These are phyloP conservation scores for Moricandia moricandioides DNA, from an alignment of 345 rosid genomes.

Conservation along the genomic window DNA sequence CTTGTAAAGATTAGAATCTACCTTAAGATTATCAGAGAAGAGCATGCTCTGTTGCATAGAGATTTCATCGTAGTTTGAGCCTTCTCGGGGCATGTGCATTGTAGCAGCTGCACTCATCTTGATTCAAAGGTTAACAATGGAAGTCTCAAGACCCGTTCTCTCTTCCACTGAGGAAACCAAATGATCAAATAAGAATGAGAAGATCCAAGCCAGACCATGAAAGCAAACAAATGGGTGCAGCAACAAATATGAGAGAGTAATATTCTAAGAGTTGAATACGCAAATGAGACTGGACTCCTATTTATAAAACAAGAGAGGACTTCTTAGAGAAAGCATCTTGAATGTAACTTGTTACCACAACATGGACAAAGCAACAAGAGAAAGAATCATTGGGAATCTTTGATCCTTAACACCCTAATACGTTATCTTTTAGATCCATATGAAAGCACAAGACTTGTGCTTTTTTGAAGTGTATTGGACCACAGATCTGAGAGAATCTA, in stretches of 20 bases:
- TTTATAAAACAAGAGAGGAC: background rate
- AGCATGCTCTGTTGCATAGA: conserved; percentile 85
- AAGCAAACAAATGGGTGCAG: background rate
- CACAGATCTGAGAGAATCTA: background rate
- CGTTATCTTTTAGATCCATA: background rate
- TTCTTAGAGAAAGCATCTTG: background rate
- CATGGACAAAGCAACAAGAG: background rate
- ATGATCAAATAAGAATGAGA: conserved; percentile 24
- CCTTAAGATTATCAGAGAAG: conserved; percentile 87
- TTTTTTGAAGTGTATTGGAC: background rate
- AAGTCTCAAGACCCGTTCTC: conserved; percentile 15
- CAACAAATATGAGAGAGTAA: background rate
- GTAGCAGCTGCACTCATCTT: conserved; percentile 63
- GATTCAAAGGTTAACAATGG: conserved; percentile 23
- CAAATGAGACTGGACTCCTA: background rate
- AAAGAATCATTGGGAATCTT: background rate
- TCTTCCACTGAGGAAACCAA: conserved; percentile 25
- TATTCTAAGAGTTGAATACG: background rate
- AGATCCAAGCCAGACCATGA: background rate
- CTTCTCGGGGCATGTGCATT: conserved; percentile 49
- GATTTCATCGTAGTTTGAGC: conserved; percentile 70
- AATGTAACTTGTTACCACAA: background rate
- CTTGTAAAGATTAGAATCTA: conserved; percentile 13
- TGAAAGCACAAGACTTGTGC: background rate
- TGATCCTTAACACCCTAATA: background rate